phyloP scores from a whole-genome alignment of 164 flowering plant species.

The Sextonia rubra region DNA sequence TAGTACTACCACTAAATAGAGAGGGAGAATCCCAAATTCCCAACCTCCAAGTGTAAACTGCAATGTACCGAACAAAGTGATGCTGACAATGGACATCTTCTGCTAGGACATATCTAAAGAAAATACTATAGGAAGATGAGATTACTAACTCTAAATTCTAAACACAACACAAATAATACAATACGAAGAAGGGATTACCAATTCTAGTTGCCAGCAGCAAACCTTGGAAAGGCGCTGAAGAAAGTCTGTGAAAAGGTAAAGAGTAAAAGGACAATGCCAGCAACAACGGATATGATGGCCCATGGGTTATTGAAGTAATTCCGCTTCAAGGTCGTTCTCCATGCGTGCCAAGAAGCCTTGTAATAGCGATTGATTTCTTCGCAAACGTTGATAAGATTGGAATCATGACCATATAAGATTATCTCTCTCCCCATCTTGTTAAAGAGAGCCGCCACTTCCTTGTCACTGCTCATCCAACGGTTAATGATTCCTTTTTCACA shows the following conservation, averaged over 20 bases:
- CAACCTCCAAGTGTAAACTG: too few relatives aligned
- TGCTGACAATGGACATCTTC: too few relatives aligned
- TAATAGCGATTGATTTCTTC: neutral
- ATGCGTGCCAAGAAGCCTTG: neutral
- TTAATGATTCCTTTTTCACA: neutral
- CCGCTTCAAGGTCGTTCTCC: neutral
- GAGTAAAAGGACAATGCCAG: neutral
- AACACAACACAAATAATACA: neutral
- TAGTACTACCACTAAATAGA: too few relatives aligned
- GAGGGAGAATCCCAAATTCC: too few relatives aligned
- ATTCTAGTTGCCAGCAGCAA: too few relatives aligned
- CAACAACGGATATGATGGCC: neutral
- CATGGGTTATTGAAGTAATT: conserved; percentile 1
- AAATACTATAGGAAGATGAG: neutral
- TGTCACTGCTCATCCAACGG: neutral
- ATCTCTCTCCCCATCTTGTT: neutral
- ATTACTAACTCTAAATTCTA: too few relatives aligned
- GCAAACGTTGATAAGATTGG: neutral
- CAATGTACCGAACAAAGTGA: too few relatives aligned
- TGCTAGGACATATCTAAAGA: too few relatives aligned
- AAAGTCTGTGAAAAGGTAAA: neutral
- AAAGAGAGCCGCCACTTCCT: neutral
- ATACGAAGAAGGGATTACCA: too few relatives aligned
- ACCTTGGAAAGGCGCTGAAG: neutral
- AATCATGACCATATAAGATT: neutral